Base-by-base conservation (phyloP, 1,284 basidiomycete species). In the Melampsora americana region DNA sequence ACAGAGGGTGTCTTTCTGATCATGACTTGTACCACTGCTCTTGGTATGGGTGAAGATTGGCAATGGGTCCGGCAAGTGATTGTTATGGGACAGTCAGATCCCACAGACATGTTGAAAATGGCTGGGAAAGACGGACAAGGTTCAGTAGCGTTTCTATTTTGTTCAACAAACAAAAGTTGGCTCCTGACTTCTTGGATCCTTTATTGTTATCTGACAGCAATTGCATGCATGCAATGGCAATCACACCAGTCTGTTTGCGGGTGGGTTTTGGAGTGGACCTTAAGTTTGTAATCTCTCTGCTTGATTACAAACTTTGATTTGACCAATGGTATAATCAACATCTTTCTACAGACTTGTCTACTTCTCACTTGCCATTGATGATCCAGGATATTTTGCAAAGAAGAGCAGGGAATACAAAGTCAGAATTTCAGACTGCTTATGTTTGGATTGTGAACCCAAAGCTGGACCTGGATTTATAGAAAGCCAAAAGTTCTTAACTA, bases 221-320 rank as follows among this genome's bases (percentile, higher is more conserved):
- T 44, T 46, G 39, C 14, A 66, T 66, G 64, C 39, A 66, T 66
- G 64, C 64, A 7, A 39, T 66, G n/a, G 35, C 64, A 3, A 66
- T 44, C 35, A 66, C 64, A 5, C 64, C 64, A 5, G 32, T 66
- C 11, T 66, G 64, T 20, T 28, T 66, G 2, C 32, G 39, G 39
- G 32, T 44, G 42, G 64, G 39, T 20, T 66, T 46, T 46, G 48
- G 12, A 14, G n/a, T 12, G n/a, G n/a, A 14, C n/a, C 18, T 64
- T 23, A 20, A 64, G 2, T 32, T 28, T 18, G 6, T 64, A n/a
- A n/a, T 6, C n/a, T n/a, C n/a, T n/a, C n/a, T n/a, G n/a, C 42
- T 6, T 20, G 48, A 50, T 64, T 23, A 12, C 18, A 26, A 5
- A 64, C 39, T 20, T 2, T 35, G 42, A 16, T 9, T 20, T 20